Conservation (phyloP, 495 filamentous ascomycete genomes). For the Penicillium verhagenii region DNA sequence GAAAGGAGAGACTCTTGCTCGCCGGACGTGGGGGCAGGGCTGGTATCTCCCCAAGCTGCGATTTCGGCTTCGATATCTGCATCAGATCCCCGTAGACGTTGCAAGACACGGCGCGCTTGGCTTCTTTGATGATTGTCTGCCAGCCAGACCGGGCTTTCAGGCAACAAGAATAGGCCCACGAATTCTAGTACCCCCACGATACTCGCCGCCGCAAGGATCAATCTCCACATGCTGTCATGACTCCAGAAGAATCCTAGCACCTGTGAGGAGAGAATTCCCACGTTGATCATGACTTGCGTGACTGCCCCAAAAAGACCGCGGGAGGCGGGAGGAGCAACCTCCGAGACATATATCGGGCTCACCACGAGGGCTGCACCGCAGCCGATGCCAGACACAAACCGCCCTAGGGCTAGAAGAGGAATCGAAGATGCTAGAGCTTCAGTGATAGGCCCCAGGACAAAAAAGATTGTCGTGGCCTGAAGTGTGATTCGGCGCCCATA, state of each 20-base stretch:
- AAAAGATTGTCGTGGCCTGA: constrained; percentile 70
- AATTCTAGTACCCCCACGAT: constrained; percentile 64
- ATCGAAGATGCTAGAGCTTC: constrained; percentile 72
- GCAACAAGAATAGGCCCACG: constrained; percentile 64
- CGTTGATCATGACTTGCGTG: constrained; percentile 90
- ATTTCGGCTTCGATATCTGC: constrained; percentile 75
- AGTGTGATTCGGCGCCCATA: constrained; percentile 74
- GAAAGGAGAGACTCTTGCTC: constrained; percentile 52
- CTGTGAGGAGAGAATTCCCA: constrained; percentile 87
- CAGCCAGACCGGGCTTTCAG: constrained; percentile 85
- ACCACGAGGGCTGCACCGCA: constrained; percentile 86
- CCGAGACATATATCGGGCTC: constrained; percentile 94
- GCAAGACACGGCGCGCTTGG: constrained; percentile 63
- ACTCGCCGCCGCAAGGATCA: constrained; percentile 75
- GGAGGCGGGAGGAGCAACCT: constrained; percentile 74
- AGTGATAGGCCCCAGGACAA: constrained; percentile 69
- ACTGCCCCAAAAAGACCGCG: constrained; percentile 87
- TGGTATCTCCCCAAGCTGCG: constrained; percentile 53
- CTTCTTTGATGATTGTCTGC: constrained; percentile 63
- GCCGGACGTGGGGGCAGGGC: constrained; percentile 44
- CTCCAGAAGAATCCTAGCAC: constrained; percentile 84
- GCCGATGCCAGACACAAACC: constrained; percentile 77
- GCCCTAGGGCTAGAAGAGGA: constrained; percentile 63
- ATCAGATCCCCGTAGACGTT: constrained; percentile 69
- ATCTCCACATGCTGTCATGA: constrained; percentile 71